Evolutionary conservation across 495 filamentous ascomycete genomes (phyloP).

Genomic region (Penicillium antarcticum): DNA sequence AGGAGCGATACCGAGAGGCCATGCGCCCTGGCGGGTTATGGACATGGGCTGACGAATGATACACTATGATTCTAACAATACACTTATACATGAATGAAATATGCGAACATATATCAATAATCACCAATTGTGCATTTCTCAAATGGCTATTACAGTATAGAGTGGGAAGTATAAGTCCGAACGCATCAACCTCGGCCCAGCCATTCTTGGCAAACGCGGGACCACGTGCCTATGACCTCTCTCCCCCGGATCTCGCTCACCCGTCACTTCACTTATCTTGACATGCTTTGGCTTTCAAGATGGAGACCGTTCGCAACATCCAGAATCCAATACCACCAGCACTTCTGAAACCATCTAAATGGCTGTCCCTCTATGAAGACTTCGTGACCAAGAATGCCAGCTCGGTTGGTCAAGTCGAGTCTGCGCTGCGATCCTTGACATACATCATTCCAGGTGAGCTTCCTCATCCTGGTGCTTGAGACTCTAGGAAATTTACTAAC

Average conservation of each 20-base stretch:
- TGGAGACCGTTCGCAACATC: slow-evolving; percentile 33
- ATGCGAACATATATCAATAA: too few relatives aligned
- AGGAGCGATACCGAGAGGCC: slow-evolving; percentile 76
- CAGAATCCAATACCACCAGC: slow-evolving; percentile 28
- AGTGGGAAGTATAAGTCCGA: neutral
- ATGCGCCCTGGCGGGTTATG: slow-evolving; percentile 71
- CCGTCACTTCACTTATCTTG: slow-evolving; percentile 1
- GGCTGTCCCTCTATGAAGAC: slow-evolving; percentile 76
- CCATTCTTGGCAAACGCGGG: slow-evolving; percentile 13
- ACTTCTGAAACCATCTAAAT: slow-evolving; percentile 63
- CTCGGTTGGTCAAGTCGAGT: slow-evolving; percentile 91
- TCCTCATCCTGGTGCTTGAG: neutral
- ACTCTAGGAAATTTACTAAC: neutral
- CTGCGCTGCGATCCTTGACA: slow-evolving; percentile 81
- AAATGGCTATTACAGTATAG: neutral
- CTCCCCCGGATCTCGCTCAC: slow-evolving; percentile 4
- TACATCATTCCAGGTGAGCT: slow-evolving; percentile 86
- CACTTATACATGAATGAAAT: neutral
- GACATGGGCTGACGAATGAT: slow-evolving; percentile 76
- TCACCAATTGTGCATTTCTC: neutral
- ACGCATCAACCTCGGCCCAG: slow-evolving; percentile 20
- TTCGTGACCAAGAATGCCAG: slow-evolving; percentile 93
- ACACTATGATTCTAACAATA: neutral
- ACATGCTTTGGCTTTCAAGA: slow-evolving; percentile 14
- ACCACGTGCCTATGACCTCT: slow-evolving; percentile 16